phyloP scores from a whole-genome alignment of 164 flowering plant species.

The Magnolia kwangsiensis region DNA sequence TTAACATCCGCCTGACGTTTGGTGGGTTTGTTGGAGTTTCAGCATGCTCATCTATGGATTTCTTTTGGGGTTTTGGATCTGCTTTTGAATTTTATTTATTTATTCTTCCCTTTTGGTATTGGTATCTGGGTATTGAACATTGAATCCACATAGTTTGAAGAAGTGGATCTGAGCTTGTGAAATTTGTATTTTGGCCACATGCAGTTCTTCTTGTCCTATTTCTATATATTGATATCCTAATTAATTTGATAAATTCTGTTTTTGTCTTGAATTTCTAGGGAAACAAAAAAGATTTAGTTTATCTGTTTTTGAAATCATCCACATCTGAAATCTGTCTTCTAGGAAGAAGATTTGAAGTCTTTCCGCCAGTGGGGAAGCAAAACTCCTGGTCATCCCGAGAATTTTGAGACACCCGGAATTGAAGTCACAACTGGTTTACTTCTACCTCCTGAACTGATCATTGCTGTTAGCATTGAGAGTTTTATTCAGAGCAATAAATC shows the following conservation, averaged over 20 bases:
- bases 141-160: not conserved
- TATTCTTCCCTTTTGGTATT: not conserved
- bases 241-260: not conserved
- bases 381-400: slow-evolving; percentile 98
- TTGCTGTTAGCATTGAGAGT: not conserved
- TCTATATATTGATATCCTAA: not conserved
- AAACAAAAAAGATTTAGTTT: not conserved
- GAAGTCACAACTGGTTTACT: slow-evolving; percentile 97
- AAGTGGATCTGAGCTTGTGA: not conserved
- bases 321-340: not conserved
- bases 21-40: slow-evolving; percentile 1
- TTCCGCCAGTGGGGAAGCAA: slow-evolving; percentile 99
- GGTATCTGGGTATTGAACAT: not conserved
- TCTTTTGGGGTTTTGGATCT: not conserved
- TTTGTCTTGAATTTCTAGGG: not conserved
- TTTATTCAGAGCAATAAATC: not conserved
- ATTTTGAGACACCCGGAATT: slow-evolving; percentile 96
- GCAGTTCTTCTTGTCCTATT: not conserved
- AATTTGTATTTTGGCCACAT: not conserved
- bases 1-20: not conserved
- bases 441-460: not conserved
- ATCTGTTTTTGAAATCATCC: not conserved
- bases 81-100: not conserved
- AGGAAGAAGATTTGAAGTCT: slow-evolving; percentile 90
- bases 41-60: not conserved